phyloP scores from a whole-genome alignment of 441 rosid genomes.

The Jatropha podagrica region DNA sequence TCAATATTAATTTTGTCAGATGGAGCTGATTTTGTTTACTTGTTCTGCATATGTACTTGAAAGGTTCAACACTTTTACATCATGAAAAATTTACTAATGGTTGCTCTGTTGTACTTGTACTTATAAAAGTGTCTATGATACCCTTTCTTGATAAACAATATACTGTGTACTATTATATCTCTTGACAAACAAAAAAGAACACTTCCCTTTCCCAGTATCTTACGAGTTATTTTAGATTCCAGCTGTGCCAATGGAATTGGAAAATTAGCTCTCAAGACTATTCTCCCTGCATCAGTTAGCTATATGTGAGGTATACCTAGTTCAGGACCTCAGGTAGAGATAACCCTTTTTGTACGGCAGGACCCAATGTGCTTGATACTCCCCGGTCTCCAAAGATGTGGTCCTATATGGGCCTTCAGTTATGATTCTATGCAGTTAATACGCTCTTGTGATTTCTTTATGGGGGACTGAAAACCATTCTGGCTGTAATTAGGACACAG shows the following conservation, averaged over 20 bases:
- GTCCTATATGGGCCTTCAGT: not conserved
- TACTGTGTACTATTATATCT: too few species aligned
- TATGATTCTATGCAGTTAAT: not conserved
- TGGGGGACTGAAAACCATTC: not conserved
- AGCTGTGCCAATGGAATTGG: not conserved
- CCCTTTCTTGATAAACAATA: too few species aligned
- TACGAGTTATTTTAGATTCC: not conserved
- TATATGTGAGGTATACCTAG: not conserved
- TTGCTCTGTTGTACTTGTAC: too few species aligned
- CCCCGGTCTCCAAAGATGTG: not conserved
- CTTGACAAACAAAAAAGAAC: too few species aligned
- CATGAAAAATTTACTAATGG: too few species aligned
- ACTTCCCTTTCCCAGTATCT: too few species aligned
- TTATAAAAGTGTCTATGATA: not conserved
- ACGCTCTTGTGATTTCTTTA: not conserved
- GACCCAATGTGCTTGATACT: not conserved
- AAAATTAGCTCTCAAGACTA: not conserved
- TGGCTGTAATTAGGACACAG: not conserved
- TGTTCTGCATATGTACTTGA: not conserved
- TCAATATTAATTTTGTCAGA: not conserved
- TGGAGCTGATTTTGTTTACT: not conserved
- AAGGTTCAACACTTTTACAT: too few species aligned
- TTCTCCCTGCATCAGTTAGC: not conserved
- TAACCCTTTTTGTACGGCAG: not conserved
- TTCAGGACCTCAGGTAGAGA: not conserved